These are phyloP conservation scores for Xerocomellus chrysenteron DNA, from an alignment of 768 basidiomycete species.

Conservation along the genomic window DNA sequence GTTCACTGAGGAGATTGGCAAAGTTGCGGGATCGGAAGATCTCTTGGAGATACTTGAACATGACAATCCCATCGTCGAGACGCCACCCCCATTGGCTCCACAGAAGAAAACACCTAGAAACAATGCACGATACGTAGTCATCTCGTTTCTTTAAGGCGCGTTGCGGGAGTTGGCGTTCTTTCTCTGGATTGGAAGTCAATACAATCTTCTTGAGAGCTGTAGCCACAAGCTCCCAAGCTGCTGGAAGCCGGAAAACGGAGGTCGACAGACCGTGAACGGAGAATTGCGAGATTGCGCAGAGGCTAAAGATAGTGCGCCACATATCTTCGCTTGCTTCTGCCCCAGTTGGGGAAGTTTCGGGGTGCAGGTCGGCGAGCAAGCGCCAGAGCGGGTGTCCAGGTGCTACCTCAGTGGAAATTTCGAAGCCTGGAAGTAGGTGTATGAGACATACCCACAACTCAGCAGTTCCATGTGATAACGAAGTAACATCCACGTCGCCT, in stretches of 20 bases:
- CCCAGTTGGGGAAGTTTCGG: slow-evolving; percentile 31
- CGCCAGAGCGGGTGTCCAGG: slow-evolving; percentile 45
- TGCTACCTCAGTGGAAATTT: slow-evolving; percentile 14
- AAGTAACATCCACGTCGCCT: slow-evolving; percentile 32
- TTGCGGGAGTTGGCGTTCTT: slow-evolving; percentile 39
- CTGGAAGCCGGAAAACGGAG: slow-evolving; percentile 40
- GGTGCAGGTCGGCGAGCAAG: slow-evolving; percentile 38
- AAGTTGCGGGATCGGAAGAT: slow-evolving; percentile 80
- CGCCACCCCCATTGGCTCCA: slow-evolving; percentile 78
- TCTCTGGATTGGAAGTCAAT: slow-evolving; percentile 46
- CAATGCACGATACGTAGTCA: slow-evolving; percentile 65
- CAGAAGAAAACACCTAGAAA: slow-evolving; percentile 72
- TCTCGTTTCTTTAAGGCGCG: slow-evolving; percentile 56
- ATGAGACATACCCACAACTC: slow-evolving; percentile 78
- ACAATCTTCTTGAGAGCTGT: slow-evolving; percentile 59
- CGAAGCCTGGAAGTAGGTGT: slow-evolving; percentile 45
- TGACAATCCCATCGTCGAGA: slow-evolving; percentile 50
- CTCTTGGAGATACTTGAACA: slow-evolving; percentile 65
- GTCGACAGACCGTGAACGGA: slow-evolving; percentile 51
- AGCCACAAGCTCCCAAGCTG: slow-evolving; percentile 67
- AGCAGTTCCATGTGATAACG: slow-evolving; percentile 43
- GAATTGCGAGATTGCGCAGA: slow-evolving; percentile 81
- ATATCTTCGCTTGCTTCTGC: slow-evolving; percentile 58
- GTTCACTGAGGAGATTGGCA: slow-evolving; percentile 62
- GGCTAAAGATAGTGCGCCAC: slow-evolving; percentile 69